Percentiles rank a stretch among this genome's conserved stretches.
Evolutionary conservation across 176 grass and related monocot species (phyloP).

Genomic region (Carex scoparia): DNA sequence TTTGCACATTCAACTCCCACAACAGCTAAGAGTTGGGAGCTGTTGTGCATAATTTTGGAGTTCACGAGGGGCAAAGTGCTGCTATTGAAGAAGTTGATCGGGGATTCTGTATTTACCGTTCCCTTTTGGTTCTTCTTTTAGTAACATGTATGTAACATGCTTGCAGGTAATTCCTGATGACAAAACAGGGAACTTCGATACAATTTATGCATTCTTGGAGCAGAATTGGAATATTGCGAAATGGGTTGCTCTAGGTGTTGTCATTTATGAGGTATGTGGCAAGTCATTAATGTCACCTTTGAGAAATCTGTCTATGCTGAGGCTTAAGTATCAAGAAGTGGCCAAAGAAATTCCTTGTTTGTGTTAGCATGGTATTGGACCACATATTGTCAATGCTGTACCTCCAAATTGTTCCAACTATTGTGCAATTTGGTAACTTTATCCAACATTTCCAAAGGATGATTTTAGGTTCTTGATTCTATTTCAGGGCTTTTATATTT

Average conservation of each 20-base stretch:
- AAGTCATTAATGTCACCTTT: background rate
- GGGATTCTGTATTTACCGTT: background rate
- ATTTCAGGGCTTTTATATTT: background rate
- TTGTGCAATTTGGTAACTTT: background rate
- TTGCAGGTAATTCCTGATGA: slow-evolving; percentile 82
- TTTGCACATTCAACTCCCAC: background rate
- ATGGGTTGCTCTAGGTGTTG: slow-evolving; percentile 84
- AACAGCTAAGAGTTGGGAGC: slow-evolving; percentile 3
- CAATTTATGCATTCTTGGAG: slow-evolving; percentile 72
- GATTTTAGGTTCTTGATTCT: background rate
- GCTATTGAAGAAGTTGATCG: background rate
- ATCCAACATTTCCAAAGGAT: background rate
- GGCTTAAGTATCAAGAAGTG: background rate
- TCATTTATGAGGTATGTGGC: slow-evolving; percentile 64
- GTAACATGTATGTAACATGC: background rate
- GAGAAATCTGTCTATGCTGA: background rate
- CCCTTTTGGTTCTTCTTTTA: slow-evolving; percentile 10
- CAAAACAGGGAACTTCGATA: slow-evolving; percentile 75
- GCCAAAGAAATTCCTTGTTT: background rate
- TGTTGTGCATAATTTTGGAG: background rate
- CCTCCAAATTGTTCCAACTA: background rate
- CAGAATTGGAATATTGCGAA: slow-evolving; percentile 85
- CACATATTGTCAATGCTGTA: background rate
- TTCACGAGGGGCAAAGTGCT: background rate
- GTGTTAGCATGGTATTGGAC: background rate